Conservation (phyloP, 345 rosid genomes). For the Turnera subulata region DNA sequence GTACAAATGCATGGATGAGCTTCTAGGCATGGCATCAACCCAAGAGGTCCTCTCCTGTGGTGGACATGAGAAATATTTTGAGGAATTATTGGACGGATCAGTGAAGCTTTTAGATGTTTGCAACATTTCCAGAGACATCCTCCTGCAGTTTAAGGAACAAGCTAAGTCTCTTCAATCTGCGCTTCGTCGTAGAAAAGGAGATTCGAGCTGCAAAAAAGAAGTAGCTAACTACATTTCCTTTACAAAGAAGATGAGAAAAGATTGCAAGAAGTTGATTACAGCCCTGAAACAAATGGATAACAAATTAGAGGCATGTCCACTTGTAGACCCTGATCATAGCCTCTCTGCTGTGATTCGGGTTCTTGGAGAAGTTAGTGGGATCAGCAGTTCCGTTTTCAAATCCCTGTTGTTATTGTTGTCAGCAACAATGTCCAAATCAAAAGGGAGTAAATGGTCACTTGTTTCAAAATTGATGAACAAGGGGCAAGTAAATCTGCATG, state of each 20-base stretch:
- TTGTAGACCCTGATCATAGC: constrained; percentile 28
- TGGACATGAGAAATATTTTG: constrained; percentile 25
- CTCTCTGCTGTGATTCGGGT: constrained; percentile 36
- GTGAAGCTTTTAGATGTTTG: constrained; percentile 59
- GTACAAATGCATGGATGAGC: constrained; percentile 38
- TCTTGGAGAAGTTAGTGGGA: constrained; percentile 35
- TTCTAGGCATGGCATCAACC: constrained; percentile 54
- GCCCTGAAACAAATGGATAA: constrained; percentile 47
- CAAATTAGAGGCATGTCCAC: constrained; percentile 12
- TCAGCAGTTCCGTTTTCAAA: constrained; percentile 34
- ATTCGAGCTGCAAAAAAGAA: constrained; percentile 26
- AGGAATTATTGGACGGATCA: constrained; percentile 55
- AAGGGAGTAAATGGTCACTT: constrained; percentile 43
- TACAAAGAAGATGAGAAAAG: constrained; percentile 54
- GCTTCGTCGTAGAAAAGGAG: constrained; percentile 48
- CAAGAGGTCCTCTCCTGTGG: constrained; percentile 38
- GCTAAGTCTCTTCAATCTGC: constrained; percentile 46
- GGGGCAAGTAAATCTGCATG: constrained; percentile 25
- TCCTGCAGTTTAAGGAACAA: constrained; percentile 46
- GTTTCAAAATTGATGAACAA: constrained; percentile 44
- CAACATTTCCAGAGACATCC: constrained; percentile 45
- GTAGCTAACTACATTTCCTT: constrained; percentile 29
- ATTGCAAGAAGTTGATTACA: constrained; percentile 39
- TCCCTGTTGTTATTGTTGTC: constrained; percentile 43
- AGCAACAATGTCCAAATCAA: constrained; percentile 26